Evolutionary conservation across 1,284 basidiomycete genomes (phyloP).

Genomic region (Sphaerobolus stellatus): DNA sequence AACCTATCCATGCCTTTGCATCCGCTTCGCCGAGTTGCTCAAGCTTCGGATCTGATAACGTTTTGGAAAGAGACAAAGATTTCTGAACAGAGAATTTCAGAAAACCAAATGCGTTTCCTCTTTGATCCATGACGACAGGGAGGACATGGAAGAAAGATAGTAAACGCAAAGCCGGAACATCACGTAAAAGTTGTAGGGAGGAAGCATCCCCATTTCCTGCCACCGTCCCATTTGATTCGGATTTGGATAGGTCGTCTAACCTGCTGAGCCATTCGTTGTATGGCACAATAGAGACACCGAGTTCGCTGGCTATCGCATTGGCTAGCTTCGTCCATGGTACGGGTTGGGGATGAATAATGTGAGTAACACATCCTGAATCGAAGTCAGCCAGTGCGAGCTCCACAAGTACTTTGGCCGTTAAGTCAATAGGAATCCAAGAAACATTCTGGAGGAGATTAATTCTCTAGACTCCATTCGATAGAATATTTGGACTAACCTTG

Average conservation of each 20-base stretch:
- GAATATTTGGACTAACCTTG: neutral
- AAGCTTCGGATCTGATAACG: too few relatives aligned
- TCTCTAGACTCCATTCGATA: neutral
- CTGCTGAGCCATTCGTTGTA: neutral
- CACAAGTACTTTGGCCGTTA: slow-evolving; percentile 27
- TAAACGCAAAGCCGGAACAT: neutral
- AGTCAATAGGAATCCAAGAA: slow-evolving; percentile 32
- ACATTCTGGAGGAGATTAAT: slow-evolving; percentile 16
- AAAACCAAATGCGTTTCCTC: neutral
- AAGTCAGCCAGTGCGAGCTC: slow-evolving; percentile 13
- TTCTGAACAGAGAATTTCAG: neutral
- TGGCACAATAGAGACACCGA: neutral
- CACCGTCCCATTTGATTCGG: neutral
- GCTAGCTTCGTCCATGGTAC: neutral
- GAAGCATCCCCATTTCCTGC: too few relatives aligned
- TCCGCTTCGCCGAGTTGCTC: neutral
- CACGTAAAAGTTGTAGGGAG: too few relatives aligned
- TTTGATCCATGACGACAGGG: neutral
- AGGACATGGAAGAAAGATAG: neutral
- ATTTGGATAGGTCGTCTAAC: neutral
- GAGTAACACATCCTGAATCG: neutral
- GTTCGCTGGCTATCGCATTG: neutral
- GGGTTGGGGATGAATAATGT: neutral
- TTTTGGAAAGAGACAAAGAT: neutral
- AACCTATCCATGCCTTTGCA: neutral